These are phyloP conservation scores for Aspergillus affinis DNA, from an alignment of 495 filamentous ascomycete genomes.

Conservation along the genomic window DNA sequence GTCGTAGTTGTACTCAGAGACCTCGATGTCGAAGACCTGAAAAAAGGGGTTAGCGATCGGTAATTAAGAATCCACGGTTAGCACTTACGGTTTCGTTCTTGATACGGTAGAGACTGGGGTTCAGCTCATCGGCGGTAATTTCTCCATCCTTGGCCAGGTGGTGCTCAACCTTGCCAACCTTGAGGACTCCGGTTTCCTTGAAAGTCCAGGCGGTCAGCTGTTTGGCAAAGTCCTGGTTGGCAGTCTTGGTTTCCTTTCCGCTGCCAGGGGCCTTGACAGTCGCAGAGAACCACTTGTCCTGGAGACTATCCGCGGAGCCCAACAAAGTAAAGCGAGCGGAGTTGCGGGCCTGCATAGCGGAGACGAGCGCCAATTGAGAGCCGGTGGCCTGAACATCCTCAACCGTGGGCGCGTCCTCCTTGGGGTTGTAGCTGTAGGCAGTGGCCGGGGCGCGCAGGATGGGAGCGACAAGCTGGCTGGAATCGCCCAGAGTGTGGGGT, in stretches of 20 bases:
- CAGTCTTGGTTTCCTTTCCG: conserved; percentile 58
- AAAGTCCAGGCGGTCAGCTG: conserved; percentile 87
- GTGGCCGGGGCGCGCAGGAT: conserved; percentile 78
- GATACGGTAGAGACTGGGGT: conserved; percentile 90
- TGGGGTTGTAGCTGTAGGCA: conserved; percentile 91
- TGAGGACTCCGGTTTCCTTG: conserved; percentile 86
- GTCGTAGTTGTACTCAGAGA: conserved; percentile 78
- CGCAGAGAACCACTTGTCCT: conserved; percentile 86
- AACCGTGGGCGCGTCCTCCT: conserved; percentile 71
- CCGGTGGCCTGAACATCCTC: conserved; percentile 86
- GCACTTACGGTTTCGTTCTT: conserved; percentile 92
- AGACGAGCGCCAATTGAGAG: conserved; percentile 75
- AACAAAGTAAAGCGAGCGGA: conserved; percentile 86
- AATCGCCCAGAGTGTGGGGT: conserved; percentile 77
- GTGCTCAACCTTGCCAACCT: conserved; percentile 81
- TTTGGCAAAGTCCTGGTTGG: conserved; percentile 83
- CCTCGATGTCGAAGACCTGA: conserved; percentile 81
- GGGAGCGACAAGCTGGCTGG: conserved; percentile 70
- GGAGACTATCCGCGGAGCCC: conserved; percentile 81
- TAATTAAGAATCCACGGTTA: not conserved
- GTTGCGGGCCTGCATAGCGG: conserved; percentile 86
- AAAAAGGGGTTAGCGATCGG: conserved; percentile 23
- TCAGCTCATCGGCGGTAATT: conserved; percentile 48
- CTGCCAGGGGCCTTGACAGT: conserved; percentile 63
- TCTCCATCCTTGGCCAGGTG: conserved; percentile 56